Percentiles rank a stretch among this genome's conserved stretches.
phyloP scores from a whole-genome alignment of 2,329 filamentous ascomycete species.

The Pseudogymnoascus destructans region DNA sequence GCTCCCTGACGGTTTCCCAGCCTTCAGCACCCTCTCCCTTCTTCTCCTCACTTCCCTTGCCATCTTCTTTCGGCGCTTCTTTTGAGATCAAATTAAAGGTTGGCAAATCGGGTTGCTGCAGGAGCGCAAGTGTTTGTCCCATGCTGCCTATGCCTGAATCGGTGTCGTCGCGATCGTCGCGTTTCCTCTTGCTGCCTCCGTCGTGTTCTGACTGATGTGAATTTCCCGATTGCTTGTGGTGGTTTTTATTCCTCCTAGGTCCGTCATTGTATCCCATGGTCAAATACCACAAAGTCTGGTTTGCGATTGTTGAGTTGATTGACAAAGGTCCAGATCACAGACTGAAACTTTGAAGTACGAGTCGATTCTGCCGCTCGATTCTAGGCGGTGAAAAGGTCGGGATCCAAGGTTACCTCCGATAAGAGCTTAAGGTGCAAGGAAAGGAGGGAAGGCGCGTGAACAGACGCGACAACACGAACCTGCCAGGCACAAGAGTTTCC shows the following conservation, averaged over 20 bases:
- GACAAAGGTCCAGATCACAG: neutral
- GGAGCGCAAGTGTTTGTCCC: constrained; percentile 17
- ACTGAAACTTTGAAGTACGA: neutral
- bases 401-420: neutral
- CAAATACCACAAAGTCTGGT: neutral
- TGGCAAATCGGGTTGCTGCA: constrained; percentile 23
- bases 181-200: constrained; percentile 19
- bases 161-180: constrained; percentile 20
- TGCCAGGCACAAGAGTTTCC: neutral
- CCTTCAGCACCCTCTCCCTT: constrained; percentile 21
- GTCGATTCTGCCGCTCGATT: neutral
- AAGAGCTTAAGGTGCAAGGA: neutral
- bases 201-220: constrained; percentile 5
- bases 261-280: constrained; percentile 1
- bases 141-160: constrained; percentile 13
- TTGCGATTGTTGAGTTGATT: neutral
- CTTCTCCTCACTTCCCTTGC: constrained; percentile 14
- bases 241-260: constrained; percentile 7
- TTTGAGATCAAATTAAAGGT: constrained; percentile 25
- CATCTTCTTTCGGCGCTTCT: constrained; percentile 12
- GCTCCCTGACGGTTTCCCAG: constrained; percentile 39
- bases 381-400: neutral
- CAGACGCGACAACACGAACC: neutral
- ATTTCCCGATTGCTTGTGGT: neutral
- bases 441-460: neutral